These are phyloP conservation scores for Syzygium jambos DNA, from an alignment of 345 rosid genomes.

Conservation along the genomic window DNA sequence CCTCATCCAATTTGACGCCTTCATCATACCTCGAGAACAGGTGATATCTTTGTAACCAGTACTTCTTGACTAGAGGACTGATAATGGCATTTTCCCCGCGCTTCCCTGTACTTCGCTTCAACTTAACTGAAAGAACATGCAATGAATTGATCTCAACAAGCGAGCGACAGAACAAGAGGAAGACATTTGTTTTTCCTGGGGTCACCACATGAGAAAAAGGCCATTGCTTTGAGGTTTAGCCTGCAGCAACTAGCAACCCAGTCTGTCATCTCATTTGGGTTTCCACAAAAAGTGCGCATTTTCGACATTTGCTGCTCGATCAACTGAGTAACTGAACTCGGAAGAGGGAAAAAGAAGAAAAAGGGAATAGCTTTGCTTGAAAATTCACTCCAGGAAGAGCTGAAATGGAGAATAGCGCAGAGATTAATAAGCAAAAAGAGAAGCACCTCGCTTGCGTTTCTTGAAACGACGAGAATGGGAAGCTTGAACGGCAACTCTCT, in stretches of 20 bases:
- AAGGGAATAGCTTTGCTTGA: not conserved
- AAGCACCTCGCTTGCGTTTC: not conserved
- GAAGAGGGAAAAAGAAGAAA: not conserved
- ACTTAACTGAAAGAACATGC: not conserved
- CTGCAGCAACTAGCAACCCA: not conserved
- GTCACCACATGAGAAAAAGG: not conserved
- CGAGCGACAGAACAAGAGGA: not conserved
- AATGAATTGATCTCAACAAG: not conserved
- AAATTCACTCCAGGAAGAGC: not conserved
- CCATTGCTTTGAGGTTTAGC: not conserved
- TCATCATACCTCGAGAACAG: constrained; percentile 35
- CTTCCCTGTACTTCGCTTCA: not conserved
- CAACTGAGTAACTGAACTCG: not conserved
- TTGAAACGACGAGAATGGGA: not conserved
- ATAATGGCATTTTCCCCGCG: not conserved
- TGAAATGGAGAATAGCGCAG: not conserved
- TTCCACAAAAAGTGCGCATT: not conserved
- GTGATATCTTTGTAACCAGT: constrained; percentile 34
- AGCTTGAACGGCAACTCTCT: not conserved
- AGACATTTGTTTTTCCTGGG: not conserved
- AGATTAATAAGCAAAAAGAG: not conserved
- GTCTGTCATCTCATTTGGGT: not conserved
- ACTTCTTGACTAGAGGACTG: constrained; percentile 16
- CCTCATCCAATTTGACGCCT: constrained; percentile 41
- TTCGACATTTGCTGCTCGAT: not conserved